Conservation (phyloP, 140 eudicot species). For the Flaveria floridana region DNA sequence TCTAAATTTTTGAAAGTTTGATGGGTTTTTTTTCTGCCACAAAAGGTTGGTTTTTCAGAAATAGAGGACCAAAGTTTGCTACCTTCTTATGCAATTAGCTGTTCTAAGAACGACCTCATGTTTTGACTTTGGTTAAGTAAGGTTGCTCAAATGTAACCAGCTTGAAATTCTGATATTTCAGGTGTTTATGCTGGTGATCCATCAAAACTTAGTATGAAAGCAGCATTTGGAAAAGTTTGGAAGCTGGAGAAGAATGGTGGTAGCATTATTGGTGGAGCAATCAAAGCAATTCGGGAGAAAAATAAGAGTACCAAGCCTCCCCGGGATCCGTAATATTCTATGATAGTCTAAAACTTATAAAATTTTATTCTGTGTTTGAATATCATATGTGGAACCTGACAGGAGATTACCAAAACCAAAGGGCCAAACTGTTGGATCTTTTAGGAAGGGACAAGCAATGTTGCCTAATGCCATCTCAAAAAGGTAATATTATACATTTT, state of each 20-base stretch:
- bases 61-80: conserved; percentile 1
- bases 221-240: conserved; percentile 98
- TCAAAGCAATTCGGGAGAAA: conserved; percentile 66
- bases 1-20: background rate
- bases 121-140: background rate
- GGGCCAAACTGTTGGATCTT: conserved; percentile 98
- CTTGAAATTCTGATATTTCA: conserved; percentile 33
- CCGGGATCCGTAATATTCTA: conserved; percentile 76
- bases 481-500: conserved; percentile 42
- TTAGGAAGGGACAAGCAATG: conserved; percentile 77
- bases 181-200: conserved; percentile 99
- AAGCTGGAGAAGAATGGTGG: conserved; percentile 87
- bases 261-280: conserved; percentile 81
- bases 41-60: background rate
- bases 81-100: background rate
- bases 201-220: conserved; percentile 87
- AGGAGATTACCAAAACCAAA: conserved; percentile 88
- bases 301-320: conserved; percentile 53
- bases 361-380: conserved; percentile 2
- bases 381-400: conserved; percentile 36
- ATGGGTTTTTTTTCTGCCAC: background rate
- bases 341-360: background rate
- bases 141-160: background rate
- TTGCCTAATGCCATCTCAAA: conserved; percentile 74
- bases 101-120: background rate